These are phyloP conservation scores for Colletotrichum chrysophilum DNA, from an alignment of 2,329 filamentous ascomycete genomes.

Conservation along the genomic window DNA sequence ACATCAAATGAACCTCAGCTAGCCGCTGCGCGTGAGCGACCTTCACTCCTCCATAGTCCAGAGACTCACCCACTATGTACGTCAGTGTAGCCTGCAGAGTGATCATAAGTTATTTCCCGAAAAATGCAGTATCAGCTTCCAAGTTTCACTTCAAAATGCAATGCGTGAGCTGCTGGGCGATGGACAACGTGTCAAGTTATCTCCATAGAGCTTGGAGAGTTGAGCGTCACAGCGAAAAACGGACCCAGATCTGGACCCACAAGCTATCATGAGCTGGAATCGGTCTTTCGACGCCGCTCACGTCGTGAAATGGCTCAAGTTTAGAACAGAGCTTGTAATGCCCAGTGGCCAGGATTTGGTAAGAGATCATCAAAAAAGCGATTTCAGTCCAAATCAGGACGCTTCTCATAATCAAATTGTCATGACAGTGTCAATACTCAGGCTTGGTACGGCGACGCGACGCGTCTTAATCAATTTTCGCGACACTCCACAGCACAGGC, in stretches of 20 bases:
- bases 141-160: background rate
- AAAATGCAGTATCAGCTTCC: background rate
- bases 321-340: accelerated
- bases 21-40: background rate
- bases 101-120: background rate
- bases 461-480: background rate
- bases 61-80: background rate
- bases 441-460: background rate
- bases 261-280: background rate
- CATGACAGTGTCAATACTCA: background rate
- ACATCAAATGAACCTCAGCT: background rate
- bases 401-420: background rate
- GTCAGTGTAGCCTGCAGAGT: background rate
- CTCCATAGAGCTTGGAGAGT: background rate
- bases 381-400: background rate
- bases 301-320: background rate
- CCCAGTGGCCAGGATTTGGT: background rate
- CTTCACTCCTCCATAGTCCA: background rate
- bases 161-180: background rate
- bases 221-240: background rate
- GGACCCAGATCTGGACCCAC: background rate
- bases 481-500: background rate
- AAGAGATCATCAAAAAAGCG: background rate
- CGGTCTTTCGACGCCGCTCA: background rate
- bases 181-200: background rate